Base-by-base conservation (phyloP, 208 protist genomes). In the Acanthamoeba divionensis region DNA sequence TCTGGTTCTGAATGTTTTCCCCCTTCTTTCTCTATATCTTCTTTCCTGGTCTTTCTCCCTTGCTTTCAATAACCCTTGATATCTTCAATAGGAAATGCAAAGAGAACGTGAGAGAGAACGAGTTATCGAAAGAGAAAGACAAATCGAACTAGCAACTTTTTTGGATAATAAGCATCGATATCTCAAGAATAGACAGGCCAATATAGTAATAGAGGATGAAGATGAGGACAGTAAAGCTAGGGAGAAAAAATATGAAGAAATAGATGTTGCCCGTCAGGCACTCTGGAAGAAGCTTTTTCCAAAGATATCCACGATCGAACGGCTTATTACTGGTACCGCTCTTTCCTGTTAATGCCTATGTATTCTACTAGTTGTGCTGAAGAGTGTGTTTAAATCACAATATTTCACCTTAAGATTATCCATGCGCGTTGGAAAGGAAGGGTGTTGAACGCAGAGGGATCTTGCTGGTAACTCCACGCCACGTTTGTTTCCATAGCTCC, bases 231-330 rank as follows among this genome's bases (percentile, higher is more conserved):
- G 18, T 33, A 62, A 65, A 33, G 26, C 36, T 21, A 85, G 48
- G 36, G 44, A 52, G 15, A 33, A 38, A 50, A 36, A 55, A 9
- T 85, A 66, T 55, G 41, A 57, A 15, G 75, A 85, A 44, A 85
- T 85, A 50, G 75, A 85, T 31, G 26, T 24, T 1, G 29, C 52
- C 4, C 41, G 41, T 2, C 75, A 85, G 33, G 52, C 41, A 1
- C 31, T 85, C 3, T 85, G 75, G 75, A 85, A 85, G 75, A 85
- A 85, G 44, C 41, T 55, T 50, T 85, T 85, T 15, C 44, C 75
- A 31, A 85, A 85, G 31, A 83, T 83, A 12, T 83, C 73, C 73
- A 83, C 73, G 12, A 83, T 83, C 73, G 73, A 83, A 36, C 45
- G 73, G 0, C 73, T 83, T 54, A 83, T 83, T n/a, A 54, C 63